Base-by-base conservation (phyloP, 2,329 filamentous ascomycete species). In the Xylaria digitata region DNA sequence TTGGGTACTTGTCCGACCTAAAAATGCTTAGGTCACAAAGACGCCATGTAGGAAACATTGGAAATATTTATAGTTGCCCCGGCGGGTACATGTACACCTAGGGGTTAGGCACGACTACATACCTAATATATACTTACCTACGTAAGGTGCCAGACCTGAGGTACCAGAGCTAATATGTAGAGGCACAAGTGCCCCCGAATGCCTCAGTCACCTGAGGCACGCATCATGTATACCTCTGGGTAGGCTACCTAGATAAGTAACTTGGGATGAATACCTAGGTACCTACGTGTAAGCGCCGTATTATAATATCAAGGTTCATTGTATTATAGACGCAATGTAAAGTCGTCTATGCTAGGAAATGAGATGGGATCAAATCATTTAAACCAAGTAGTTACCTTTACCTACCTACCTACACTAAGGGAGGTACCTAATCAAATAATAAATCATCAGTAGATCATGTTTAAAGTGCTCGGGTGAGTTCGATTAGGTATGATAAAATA, bases 71-170 rank as follows among this genome's bases (percentile, higher is more conserved):
- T 40, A 40, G 37, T 19, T 42, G 34, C 3, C 34, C 13, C 13
- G n/a, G 23, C 19, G 23, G 40, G 50, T 21, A 54, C 34, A 43
- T 19, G 2, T 54, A 37, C 26, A 37, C 26, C 21, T 43, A 43
- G 11, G 11, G 42, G 43, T 65, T 59, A 60, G 62, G 62, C 62
- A 65, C 42, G 23, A 60, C 40, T 65, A 59, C 49, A 60, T 59
- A 49, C 6, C 26, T 26, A 26, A 26, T 26, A 26, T 50, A 30
- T 30, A 55, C 26, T 9, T 40, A 40, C 11, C 34, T 40, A 13
- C 3, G 11, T 43, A 19, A 55, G 26, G 26, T 26, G 26, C 26
- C 26, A 26, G 26, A 5, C 32, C 32, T 40, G 37, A 13, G 11
- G 37, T 40, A 40, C 37, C 26, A 26, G 26, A n/a, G 7, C 9